Percentiles rank a stretch among this genome's conserved stretches.
These are phyloP conservation scores for Diaporthe caulivora DNA, from an alignment of 2,329 filamentous ascomycete genomes.

Conservation along the genomic window DNA sequence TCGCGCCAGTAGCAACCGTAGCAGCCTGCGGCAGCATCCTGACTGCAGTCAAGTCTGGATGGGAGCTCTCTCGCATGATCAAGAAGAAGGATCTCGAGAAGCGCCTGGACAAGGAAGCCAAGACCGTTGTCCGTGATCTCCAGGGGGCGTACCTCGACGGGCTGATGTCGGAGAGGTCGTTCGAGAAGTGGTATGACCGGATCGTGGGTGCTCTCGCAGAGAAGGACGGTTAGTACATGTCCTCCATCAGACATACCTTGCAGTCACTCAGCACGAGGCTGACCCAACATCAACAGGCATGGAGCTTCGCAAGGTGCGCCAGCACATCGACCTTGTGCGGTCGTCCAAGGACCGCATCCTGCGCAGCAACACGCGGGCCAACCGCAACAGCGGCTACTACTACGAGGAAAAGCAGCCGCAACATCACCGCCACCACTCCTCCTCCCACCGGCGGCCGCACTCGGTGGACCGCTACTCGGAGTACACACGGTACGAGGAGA, in stretches of 20 bases:
- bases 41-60: conserved; percentile 47
- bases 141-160: conserved; percentile 40
- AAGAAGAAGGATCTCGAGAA: conserved; percentile 45
- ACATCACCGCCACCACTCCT: conserved; percentile 3
- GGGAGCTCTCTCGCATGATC: conserved; percentile 47
- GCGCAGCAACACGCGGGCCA: conserved; percentile 35
- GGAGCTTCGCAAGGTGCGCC: conserved; percentile 37
- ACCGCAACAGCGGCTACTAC: conserved; percentile 11
- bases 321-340: conserved; percentile 37
- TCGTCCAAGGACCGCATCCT: conserved; percentile 34
- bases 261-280: not conserved
- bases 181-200: conserved; percentile 46
- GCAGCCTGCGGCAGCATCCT: conserved; percentile 47
- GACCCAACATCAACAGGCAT: conserved; percentile 15
- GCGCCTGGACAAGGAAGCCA: conserved; percentile 37
- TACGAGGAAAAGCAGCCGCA: conserved; percentile 31
- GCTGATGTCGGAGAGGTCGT: conserved; percentile 43
- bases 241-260: not conserved
- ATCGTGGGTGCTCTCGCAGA: conserved; percentile 46
- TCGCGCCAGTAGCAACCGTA: conserved; percentile 44
- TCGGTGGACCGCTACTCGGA: conserved; percentile 32
- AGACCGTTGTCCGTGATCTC: conserved; percentile 36
- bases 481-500: conserved; percentile 34
- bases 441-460: conserved; percentile 33
- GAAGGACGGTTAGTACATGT: conserved; percentile 44